These are phyloP conservation scores for Carnegiea gigantea DNA, from an alignment of 179 eudicot genomes.

Conservation along the genomic window DNA sequence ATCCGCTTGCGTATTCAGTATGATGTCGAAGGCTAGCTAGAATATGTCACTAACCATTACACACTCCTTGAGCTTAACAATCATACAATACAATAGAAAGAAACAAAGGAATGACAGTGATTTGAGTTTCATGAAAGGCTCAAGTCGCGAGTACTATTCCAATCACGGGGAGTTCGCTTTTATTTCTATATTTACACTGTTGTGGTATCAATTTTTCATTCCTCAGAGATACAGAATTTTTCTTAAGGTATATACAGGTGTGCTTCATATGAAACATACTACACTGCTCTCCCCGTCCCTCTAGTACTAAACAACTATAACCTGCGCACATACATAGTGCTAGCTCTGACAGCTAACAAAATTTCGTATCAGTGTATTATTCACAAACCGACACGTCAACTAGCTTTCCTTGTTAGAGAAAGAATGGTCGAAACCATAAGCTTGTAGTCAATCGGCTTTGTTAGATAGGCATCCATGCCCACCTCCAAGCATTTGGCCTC, in stretches of 20 bases:
- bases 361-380: background rate
- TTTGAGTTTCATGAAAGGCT: background rate
- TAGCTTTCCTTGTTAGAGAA: slow-evolving; percentile 47
- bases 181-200: background rate
- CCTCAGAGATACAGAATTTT: background rate
- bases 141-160: background rate
- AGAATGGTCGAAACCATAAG: slow-evolving; percentile 80
- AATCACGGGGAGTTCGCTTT: background rate
- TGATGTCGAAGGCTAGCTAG: too few species aligned
- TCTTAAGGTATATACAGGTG: background rate
- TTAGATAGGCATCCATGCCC: slow-evolving; percentile 92
- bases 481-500: slow-evolving; percentile 92
- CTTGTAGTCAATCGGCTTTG: slow-evolving; percentile 82
- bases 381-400: slow-evolving; percentile 2
- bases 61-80: too few species aligned
- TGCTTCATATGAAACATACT: slow-evolving; percentile 1
- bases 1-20: too few species aligned
- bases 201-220: background rate
- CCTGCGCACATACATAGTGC: background rate
- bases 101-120: background rate
- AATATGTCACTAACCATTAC: too few species aligned
- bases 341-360: slow-evolving; percentile 16
- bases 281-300: background rate
- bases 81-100: background rate
- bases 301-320: background rate